Percentiles rank a stretch among this genome's conserved stretches.
phyloP scores from a whole-genome alignment of 78 protist species.

The Dictyostelium discoideum region dicty_2.7 NC_007089.4:4299501-4300000 shows the following conservation, averaged over 20 bases:
- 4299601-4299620: no score
- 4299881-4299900: slow-evolving; percentile 40
- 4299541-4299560: no score
- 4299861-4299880: slow-evolving; percentile 73
- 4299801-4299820: slow-evolving; percentile 90
- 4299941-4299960: slow-evolving; percentile 81
- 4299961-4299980: slow-evolving; percentile 72
- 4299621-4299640: neutral
- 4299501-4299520: no score
- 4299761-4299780: slow-evolving; percentile 88
- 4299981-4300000: slow-evolving; percentile 58
- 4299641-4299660: neutral
- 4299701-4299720: slow-evolving; percentile 83
- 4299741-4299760: slow-evolving; percentile 84
- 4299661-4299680: slow-evolving; percentile 69
- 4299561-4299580: no score
- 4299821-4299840: slow-evolving; percentile 88
- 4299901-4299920: slow-evolving; percentile 44
- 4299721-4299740: slow-evolving; percentile 81
- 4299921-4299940: slow-evolving; percentile 81
- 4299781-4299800: slow-evolving; percentile 89
- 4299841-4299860: slow-evolving; percentile 82
- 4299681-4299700: slow-evolving; percentile 81
- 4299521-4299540: no score
- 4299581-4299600: no score